Evolutionary conservation across 495 filamentous ascomycete genomes (phyloP), one percentile per base, ranked within the genome.

Genomic region (Podospora fimiseda): DNA sequence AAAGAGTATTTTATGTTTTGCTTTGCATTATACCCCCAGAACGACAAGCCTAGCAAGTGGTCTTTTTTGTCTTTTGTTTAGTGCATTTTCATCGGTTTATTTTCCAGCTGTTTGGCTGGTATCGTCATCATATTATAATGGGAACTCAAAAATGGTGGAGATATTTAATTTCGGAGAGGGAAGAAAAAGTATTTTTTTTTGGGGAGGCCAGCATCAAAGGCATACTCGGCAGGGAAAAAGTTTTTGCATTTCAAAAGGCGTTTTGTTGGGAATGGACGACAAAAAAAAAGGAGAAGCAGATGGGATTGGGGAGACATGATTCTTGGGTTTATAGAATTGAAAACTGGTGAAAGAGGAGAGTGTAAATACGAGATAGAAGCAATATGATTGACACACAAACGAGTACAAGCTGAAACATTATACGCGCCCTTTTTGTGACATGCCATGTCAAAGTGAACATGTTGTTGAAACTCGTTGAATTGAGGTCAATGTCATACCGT

Each of bases 1-100:
- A 3, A 23, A 13, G 22, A 22, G 20, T 16, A 19, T 9, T 2
- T 44, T 44, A n/a, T 19, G 23, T 22, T 19, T 13, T 13, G 44
- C 14, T 47, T 47, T 47, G 44, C 44, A 47, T 47, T 47, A 47
- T 47, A 47, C 44, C 44, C n/a, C n/a, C 43, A 16, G 3, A 11
- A 22, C 21, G 23, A 18, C 44, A 47, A 23, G 20, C 11, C 9
- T 11, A 27, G 43, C 18, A 4, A 4, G 11, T 6, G 5, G 11
- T 41, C 14, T 41, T 18, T 41, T 41, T n/a, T 18, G 5, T 41
- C 16, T 41, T n/a, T n/a, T 41, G 4, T 14, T n/a, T 18, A 41
- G 8, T 4, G 11, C 14, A n/a, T 41, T 18, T n/a, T 41, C 14
- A 9, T 41, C 8, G 5, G 5, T 6, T 41, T 41, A 7, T 41